Base-by-base conservation (phyloP, 257 asterid species). In the Solanum sejunctum region DNA sequence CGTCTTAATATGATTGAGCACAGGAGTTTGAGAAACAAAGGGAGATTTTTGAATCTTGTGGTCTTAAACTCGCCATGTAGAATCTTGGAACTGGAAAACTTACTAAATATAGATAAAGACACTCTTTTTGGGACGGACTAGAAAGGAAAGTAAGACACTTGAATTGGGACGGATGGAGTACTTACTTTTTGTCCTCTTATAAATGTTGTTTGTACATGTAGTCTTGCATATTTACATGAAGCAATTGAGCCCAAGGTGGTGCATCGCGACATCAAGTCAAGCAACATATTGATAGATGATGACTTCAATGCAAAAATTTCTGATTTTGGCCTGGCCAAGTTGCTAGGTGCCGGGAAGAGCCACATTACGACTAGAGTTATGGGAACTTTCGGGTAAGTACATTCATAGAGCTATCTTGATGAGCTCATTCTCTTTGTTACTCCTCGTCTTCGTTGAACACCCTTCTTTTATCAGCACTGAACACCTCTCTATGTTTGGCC, bases 321-420 rank as follows among this genome's bases (percentile, higher is more conserved):
- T 64, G 98, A 95, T 87, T 95, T 95, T 90, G 98, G 98, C 32
- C 93, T 95, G 58, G 98, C 98, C 64, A 95, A 95, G 94, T 84
- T 93, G 91, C 87, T 95, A 12, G 97, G 95, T 81, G 93, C 95
- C 11, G 98, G 97, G 72, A 91, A 92, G 88, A 93, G 94, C 87
- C 96, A 93, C 88, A 92, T 95, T 69, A 89, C 94, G 80, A 95
- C 98, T 66, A 91, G 98, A 89, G 98, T 95, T 32, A 95, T 95
- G 98, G 98, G 98, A 51, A 95, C 98, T 20, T 95, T 95, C 12
- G 98, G 98, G 98, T 95, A 81, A 75, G 97, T 85, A 55, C 85
- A 23, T 67, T 2, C 5, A 17, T 55, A 58, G 57, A 55, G 79
- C 41, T 39, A 54, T 43, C 21, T 13, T 36, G 41, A 56, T 17